Conservation (phyloP, 2,329 filamentous ascomycete species). For the Alternaria dauci region DNA sequence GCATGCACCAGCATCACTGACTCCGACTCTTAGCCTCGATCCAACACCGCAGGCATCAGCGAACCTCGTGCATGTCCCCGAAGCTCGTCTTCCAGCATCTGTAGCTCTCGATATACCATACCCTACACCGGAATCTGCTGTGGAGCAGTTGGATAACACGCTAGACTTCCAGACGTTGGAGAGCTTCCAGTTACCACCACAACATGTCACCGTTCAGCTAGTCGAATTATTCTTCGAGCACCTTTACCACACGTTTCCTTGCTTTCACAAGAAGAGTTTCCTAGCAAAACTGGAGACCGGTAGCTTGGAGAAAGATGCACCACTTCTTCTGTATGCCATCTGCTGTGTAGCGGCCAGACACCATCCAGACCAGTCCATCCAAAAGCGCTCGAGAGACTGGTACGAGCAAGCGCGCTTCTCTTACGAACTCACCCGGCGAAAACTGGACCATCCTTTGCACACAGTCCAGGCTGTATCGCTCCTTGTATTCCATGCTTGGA, state of each 20-base stretch:
- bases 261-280: slow-evolving; percentile 38
- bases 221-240: slow-evolving; percentile 38
- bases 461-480: slow-evolving; percentile 38
- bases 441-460: slow-evolving; percentile 30
- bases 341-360: slow-evolving; percentile 35
- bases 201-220: slow-evolving; percentile 29
- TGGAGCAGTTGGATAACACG: not conserved
- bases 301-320: slow-evolving; percentile 27
- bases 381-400: slow-evolving; percentile 33
- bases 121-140: slow-evolving; percentile 1
- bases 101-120: not conserved
- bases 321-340: slow-evolving; percentile 38
- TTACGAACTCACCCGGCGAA: slow-evolving; percentile 36
- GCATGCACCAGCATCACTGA: not conserved
- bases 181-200: slow-evolving; percentile 24
- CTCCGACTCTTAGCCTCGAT: not conserved
- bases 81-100: not conserved
- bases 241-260: slow-evolving; percentile 35
- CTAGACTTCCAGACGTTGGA: slow-evolving; percentile 12
- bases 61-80: slow-evolving; percentile 15
- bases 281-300: slow-evolving; percentile 23
- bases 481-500: slow-evolving; percentile 34
- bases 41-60: not conserved
- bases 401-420: slow-evolving; percentile 40
- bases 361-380: slow-evolving; percentile 33